Evolutionary conservation across 495 filamentous ascomycete species (phyloP).

Genomic region (Usnea hakonensis): DNA sequence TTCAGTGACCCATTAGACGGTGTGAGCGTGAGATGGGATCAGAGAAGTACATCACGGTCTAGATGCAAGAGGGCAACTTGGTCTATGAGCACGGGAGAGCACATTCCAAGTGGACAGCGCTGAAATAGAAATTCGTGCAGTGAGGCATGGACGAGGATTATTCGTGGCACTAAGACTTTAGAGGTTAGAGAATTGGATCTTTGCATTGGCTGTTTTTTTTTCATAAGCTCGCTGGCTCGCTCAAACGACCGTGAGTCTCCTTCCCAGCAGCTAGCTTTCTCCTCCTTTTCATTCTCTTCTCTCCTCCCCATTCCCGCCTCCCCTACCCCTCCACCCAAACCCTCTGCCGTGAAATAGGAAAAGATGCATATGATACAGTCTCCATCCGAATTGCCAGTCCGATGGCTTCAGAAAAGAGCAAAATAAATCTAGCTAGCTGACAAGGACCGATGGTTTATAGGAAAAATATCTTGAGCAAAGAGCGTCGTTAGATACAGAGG

Average conservation of each 20-base stretch:
- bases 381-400: background rate
- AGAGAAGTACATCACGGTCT: background rate
- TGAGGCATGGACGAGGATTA: background rate
- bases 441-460: background rate
- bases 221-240: conserved; percentile 1
- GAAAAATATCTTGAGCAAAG: conserved; percentile 8
- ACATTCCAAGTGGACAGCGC: background rate
- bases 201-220: conserved; percentile 1
- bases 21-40: background rate
- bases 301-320: background rate
- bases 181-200: conserved; percentile 1
- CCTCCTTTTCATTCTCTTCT: background rate
- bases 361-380: conserved; percentile 5
- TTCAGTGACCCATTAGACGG: background rate
- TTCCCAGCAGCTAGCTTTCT: background rate
- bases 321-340: too few relatives aligned
- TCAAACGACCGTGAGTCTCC: background rate
- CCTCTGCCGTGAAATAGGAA: background rate
- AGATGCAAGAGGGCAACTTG: background rate
- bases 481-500: conserved; percentile 8
- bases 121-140: too few relatives aligned
- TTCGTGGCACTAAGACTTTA: background rate
- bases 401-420: background rate
- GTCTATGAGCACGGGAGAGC: background rate
- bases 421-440: background rate